Evolutionary conservation across 106 monocot species (phyloP).

Genomic region (Hemerocallis citrina): DNA sequence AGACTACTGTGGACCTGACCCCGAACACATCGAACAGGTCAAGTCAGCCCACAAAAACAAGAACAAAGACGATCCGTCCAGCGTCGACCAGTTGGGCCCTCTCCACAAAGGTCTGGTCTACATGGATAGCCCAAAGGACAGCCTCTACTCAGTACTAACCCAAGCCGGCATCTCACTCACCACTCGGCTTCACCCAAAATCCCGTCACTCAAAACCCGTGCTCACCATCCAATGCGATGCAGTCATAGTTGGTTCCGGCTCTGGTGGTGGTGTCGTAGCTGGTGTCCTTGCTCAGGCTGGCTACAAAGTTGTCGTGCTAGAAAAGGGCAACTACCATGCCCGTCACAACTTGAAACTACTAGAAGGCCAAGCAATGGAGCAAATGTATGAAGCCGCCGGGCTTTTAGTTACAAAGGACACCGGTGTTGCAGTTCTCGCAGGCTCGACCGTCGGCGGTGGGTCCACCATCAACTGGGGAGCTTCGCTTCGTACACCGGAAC

Average conservation of each 20-base stretch:
- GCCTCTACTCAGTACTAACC: slow-evolving; percentile 9
- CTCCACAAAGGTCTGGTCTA: slow-evolving; percentile 12
- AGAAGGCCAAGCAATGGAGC: slow-evolving; percentile 27
- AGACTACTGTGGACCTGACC: slow-evolving; percentile 49
- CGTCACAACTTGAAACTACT: slow-evolving; percentile 14
- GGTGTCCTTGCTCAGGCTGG: slow-evolving; percentile 46
- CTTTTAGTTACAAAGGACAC: slow-evolving; percentile 23
- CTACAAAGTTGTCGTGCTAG: slow-evolving; percentile 53
- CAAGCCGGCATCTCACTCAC: slow-evolving; percentile 8
- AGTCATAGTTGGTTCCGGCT: slow-evolving; percentile 49
- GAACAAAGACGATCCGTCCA: not conserved
- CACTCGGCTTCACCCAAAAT: not conserved
- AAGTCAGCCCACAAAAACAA: not conserved
- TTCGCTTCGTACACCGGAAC: slow-evolving; percentile 33
- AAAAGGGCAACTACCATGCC: slow-evolving; percentile 44
- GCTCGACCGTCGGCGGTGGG: slow-evolving; percentile 51
- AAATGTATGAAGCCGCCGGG: slow-evolving; percentile 39
- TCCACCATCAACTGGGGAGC: slow-evolving; percentile 64
- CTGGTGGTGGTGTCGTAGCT: slow-evolving; percentile 50
- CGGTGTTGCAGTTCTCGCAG: slow-evolving; percentile 23
- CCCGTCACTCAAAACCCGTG: not conserved
- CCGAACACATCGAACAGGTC: not conserved
- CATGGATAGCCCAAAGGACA: slow-evolving; percentile 3
- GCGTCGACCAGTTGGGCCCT: slow-evolving; percentile 5
- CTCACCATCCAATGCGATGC: slow-evolving; percentile 42